Base-by-base conservation (phyloP, 768 basidiomycete genomes). In the Leccinum truebloodii region DNA sequence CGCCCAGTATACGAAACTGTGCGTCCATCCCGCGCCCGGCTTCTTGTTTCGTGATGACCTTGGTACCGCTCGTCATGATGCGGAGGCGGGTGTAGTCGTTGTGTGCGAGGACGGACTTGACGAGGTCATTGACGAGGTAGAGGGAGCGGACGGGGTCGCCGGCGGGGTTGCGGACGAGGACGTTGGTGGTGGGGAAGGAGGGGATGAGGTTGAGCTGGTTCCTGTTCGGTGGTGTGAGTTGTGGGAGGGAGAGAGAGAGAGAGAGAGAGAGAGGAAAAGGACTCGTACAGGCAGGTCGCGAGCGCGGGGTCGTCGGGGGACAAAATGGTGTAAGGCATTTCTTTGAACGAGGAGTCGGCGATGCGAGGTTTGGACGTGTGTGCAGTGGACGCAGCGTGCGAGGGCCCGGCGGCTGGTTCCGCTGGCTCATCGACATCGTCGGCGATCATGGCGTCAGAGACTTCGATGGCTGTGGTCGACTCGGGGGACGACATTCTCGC, bases 21-120 rank as follows among this genome's bases (percentile, higher is more conserved):
- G 86, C 75, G 24, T 86, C 83, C 41, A 71, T 71, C 4, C 81
- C 86, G 49, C 83, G 83, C 2, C 82, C 85, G 2, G 84, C 85
- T 61, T 96, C 95, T 72, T 98, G 95, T 69, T 93, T 91, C 6
- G 86, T 84, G 74, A 98, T 90, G 13, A 94, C 87, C 73, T 97
- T 96, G 44, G 95, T 94, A 20, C 97, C 97, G n/a, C 92, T 90
- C 14, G 91, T 87, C 67, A 95, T 88, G 55, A 99, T 85, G 2
- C 97, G 87, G 58, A 98, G 81, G 28, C 88, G 86, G 30, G 84
- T 83, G 71, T 89, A 95, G 70, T 93, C 87, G 71, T 98, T 99
- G 70, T 87, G 78, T 55, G 79, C 69, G 59, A 98, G 82, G 61
- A 98, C 79, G n/a, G 80, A 75, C 74, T 91, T 93, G 70, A 96